Percentiles rank a stretch among this genome's conserved stretches.
These are phyloP conservation scores for Cystobasidium tubakii DNA, from an alignment of 768 basidiomycete species.

Conservation along the genomic window DNA sequence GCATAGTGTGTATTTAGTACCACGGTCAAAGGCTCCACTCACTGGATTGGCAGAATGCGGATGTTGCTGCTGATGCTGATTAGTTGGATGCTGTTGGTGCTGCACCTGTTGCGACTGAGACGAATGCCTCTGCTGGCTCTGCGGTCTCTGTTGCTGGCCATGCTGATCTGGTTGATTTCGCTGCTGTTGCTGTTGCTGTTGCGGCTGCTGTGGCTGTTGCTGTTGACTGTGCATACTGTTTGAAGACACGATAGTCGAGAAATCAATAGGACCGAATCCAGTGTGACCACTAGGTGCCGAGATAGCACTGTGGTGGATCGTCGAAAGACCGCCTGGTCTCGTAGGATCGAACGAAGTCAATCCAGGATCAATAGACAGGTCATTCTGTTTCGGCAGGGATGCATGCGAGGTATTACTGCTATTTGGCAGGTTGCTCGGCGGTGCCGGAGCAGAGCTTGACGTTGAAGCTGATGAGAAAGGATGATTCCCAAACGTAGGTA, in stretches of 20 bases:
- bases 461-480: neutral
- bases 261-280: neutral
- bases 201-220: neutral
- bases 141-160: neutral
- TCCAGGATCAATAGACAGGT: neutral
- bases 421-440: neutral
- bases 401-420: neutral
- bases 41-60: neutral
- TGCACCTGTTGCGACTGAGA: neutral
- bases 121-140: neutral
- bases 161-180: neutral
- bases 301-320: neutral
- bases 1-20: no score
- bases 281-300: neutral
- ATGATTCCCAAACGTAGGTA: neutral
- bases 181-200: constrained; percentile 15
- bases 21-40: neutral
- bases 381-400: neutral
- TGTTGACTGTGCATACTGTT: neutral
- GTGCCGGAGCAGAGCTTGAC: neutral
- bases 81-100: neutral
- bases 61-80: neutral
- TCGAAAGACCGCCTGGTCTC: neutral
- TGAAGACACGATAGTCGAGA: neutral
- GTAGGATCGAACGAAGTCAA: constrained; percentile 2